Percentiles rank a stretch among this genome's conserved stretches.
Conservation (phyloP, 2,329 filamentous ascomycete species). For the Metarhizium guizhouense region DNA sequence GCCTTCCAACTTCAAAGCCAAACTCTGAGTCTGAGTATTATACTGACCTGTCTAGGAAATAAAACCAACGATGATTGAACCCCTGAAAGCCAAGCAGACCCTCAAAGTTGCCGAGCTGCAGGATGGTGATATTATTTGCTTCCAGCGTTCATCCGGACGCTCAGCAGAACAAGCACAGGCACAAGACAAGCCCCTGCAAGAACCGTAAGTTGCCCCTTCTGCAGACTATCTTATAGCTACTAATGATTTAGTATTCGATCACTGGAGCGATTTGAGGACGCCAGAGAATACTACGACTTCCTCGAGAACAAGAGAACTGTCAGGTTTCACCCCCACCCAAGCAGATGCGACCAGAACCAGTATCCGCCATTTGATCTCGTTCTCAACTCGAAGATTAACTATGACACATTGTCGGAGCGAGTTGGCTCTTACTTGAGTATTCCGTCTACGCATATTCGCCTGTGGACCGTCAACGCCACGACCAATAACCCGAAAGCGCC, state of each 20-base stretch:
- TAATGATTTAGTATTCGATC: conserved; percentile 11
- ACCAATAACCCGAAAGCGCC: conserved; percentile 69
- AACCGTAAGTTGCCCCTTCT: conserved; percentile 17
- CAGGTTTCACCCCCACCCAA: conserved; percentile 62
- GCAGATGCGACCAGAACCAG: conserved; percentile 43
- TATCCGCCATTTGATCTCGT: conserved; percentile 65
- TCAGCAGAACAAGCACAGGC: conserved; percentile 28
- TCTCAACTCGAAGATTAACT: conserved; percentile 80
- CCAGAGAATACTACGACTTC: conserved; percentile 86
- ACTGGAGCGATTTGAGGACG: conserved; percentile 56
- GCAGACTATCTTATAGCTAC: not conserved
- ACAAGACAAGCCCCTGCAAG: conserved; percentile 20
- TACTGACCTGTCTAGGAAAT: conserved; percentile 55
- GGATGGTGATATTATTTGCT: conserved; percentile 94
- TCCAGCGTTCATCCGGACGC: conserved; percentile 58
- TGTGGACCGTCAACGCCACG: conserved; percentile 74
- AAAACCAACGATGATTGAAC: conserved; percentile 95
- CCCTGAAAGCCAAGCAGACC: conserved; percentile 83
- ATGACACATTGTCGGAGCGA: conserved; percentile 77
- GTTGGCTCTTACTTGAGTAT: conserved; percentile 70
- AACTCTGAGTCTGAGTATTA: not conserved
- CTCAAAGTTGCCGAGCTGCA: conserved; percentile 89
- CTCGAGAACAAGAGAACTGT: conserved; percentile 75
- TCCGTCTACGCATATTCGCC: conserved; percentile 79
- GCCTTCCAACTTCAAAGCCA: not conserved